Conservation (phyloP, 2,329 filamentous ascomycete species). For the Madurella mycetomatis region DNA sequence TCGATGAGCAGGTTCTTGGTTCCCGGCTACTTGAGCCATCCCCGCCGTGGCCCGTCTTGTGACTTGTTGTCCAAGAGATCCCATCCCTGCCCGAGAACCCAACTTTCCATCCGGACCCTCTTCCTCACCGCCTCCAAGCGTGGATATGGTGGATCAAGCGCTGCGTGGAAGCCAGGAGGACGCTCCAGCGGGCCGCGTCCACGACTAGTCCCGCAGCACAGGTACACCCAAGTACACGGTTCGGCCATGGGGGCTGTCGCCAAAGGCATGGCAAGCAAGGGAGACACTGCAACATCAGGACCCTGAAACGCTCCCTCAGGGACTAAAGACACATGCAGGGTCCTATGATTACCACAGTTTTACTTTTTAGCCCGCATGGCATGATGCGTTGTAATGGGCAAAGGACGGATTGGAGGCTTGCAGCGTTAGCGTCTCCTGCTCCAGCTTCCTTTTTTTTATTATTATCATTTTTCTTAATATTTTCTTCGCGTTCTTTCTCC, state of each 20-base stretch:
- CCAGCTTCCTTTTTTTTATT: neutral
- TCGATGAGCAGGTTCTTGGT: conserved; percentile 9
- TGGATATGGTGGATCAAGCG: too few species aligned
- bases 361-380: neutral
- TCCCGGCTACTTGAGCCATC: too few species aligned
- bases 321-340: neutral
- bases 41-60: neutral
- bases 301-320: neutral
- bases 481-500: neutral
- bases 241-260: too few species aligned
- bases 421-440: neutral
- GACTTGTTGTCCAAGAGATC: neutral
- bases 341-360: neutral
- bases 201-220: too few species aligned
- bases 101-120: too few species aligned
- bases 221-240: too few species aligned
- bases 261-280: neutral
- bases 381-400: neutral
- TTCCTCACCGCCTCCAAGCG: conserved; percentile 8
- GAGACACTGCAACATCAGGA: neutral
- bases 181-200: too few species aligned
- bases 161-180: too few species aligned
- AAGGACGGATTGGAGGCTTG: neutral
- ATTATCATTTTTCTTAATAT: neutral
- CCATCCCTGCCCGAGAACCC: neutral